Evolutionary conservation across 192 early-diverging fungal genomes (phyloP).

Genomic region (Pilaira anomala): DNA sequence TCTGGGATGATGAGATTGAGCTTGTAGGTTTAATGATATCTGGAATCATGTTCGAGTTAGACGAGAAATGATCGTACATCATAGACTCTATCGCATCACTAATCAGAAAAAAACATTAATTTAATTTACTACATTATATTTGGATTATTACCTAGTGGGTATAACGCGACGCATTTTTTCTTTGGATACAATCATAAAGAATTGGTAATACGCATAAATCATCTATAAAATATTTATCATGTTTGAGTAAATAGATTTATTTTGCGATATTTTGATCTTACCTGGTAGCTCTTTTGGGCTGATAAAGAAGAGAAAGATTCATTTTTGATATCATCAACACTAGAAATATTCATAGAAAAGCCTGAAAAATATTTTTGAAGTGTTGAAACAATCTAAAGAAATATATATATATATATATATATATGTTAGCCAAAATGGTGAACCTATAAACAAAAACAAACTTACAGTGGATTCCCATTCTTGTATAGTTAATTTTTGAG

Average conservation of each 20-base stretch:
- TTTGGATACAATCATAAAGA: conserved; percentile 52
- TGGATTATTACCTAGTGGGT: conserved; percentile 40
- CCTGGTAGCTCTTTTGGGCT: conserved; percentile 48
- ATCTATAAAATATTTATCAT: conserved; percentile 35
- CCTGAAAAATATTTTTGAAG: conserved; percentile 59
- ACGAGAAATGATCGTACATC: conserved; percentile 49
- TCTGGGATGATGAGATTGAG: conserved; percentile 2
- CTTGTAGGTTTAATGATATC: neutral
- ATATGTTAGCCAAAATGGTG: too few relatives aligned
- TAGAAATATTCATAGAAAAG: conserved; percentile 38
- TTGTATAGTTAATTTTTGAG: conserved; percentile 18
- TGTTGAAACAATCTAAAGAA: conserved; percentile 48
- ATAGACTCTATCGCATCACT: conserved; percentile 53
- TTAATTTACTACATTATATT: neutral
- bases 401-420: neutral
- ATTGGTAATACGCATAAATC: conserved; percentile 56
- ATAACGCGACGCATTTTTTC: conserved; percentile 51
- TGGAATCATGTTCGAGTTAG: conserved; percentile 19
- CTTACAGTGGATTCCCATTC: conserved; percentile 39
- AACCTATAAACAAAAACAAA: too few relatives aligned
- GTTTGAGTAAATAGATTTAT: neutral
- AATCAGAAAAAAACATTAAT: neutral
- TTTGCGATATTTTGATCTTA: neutral
- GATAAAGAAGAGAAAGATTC: conserved; percentile 38
- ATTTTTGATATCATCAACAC: conserved; percentile 23